Evolutionary conservation across 371 early-diverging fungal genomes (phyloP).

Genomic region (Mortierella polycephala): DNA sequence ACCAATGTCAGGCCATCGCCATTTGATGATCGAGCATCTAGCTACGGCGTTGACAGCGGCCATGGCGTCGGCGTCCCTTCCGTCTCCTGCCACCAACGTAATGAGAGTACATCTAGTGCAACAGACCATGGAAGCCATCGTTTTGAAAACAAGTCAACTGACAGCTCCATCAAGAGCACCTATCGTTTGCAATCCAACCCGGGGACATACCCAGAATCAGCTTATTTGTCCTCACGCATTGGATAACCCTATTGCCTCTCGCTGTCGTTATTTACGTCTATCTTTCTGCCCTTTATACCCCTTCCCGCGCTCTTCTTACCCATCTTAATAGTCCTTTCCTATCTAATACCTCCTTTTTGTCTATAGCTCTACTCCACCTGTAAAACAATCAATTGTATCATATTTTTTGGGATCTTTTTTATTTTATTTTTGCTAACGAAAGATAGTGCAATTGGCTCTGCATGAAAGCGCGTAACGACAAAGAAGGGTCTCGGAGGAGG

Average conservation of each 20-base stretch:
- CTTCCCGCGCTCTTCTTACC: neutral
- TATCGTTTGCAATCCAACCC: conserved; percentile 11
- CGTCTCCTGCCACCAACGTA: neutral
- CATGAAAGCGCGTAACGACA: too few species aligned
- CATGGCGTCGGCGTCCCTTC: conserved; percentile 23
- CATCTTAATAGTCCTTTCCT: neutral
- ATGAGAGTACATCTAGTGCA: neutral
- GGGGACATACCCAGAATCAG: conserved; percentile 21
- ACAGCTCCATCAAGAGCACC: conserved; percentile 2
- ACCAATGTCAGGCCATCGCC: neutral
- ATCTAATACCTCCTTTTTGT: too few species aligned
- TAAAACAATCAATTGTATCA: too few species aligned
- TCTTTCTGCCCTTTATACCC: neutral
- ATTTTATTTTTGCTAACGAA: too few species aligned
- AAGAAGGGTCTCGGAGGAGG: too few species aligned
- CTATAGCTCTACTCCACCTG: too few species aligned
- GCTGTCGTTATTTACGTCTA: neutral
- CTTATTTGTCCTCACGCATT: conserved; percentile 14
- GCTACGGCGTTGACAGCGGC: conserved; percentile 30
- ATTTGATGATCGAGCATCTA: conserved; percentile 12
- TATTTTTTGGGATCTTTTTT: too few species aligned
- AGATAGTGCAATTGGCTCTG: too few species aligned
- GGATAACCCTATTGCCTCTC: neutral
- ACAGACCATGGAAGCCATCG: neutral
- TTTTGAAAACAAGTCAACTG: conserved; percentile 10